Base-by-base conservation (phyloP, 805 yeast genomes). In the Lipomyces orientalis region DNA sequence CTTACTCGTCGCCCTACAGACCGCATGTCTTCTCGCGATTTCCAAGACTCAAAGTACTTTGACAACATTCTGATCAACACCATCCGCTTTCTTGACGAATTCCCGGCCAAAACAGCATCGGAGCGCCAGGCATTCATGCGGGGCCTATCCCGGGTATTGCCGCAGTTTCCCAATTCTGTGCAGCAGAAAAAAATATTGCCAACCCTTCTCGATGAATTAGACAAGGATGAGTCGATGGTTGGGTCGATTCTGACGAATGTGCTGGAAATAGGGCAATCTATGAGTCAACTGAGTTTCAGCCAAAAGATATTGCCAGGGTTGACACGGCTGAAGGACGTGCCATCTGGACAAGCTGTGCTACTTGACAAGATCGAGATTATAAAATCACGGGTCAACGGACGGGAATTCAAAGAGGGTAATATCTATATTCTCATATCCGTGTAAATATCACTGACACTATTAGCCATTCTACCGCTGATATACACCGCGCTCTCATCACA, bases 21-120 rank as follows among this genome's bases (percentile, higher is more conserved):
- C 70, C 81, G 94, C 76, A 75, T 86, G 65, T 76, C 87, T 58
- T 81, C 93, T 58, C 86, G 87, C 72, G 89, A 87, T 60, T 85
- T 95, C 68, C 84, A 90, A n/a, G 85, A 86, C 10, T 86, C 92
- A 9, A 86, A 84, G 49, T 90, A 86, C 73, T 94, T 93, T 78
- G 90, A 91, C 78, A 93, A 92, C 70, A 91, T 94, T 61, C 80
- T 93, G 60, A 87, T 94, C 61, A 89, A 90, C 74, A 88, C 96
- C 2, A 83, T 94, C 81, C 87, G 89, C 76, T 88, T 90, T 73
- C 78, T 94, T 57, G 98, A 94, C 75, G 95, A 90, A 65, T 88
- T 91, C 69, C 86, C 93, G 9, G 90, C 97, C 0, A 89, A 90
- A 72, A 80, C 88, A 1, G 80, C 82, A 6, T 83, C 83, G 19